Base-by-base conservation (phyloP, 148 eudicot species). In the Chenopodium formosanum region DNA sequence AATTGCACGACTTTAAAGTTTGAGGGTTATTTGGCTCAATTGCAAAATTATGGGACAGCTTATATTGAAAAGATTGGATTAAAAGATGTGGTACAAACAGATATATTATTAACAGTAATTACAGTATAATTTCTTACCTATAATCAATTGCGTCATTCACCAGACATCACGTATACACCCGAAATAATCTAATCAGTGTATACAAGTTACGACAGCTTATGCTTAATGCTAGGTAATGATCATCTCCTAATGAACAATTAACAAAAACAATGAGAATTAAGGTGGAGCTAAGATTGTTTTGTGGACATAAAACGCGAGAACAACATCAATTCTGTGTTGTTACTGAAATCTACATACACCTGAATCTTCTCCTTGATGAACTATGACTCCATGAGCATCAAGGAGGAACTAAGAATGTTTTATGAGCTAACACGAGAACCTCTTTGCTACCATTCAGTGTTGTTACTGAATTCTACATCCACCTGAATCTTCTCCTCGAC, bases 331-430 rank as follows among this genome's bases (percentile, higher is more conserved):
- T 25, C 13, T 23, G 2, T 7, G n/a, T 44, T 20, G 68, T 86
- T 87, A 96, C 77, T 96, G 99, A 82, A 96, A 94, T 63, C 81
- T 90, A 75, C 99, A 96, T 81, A 98, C 99, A 52, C 97, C 98
- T 60, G 94, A 84, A 76, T 93, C 94, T 84, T 86, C 88, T 23
- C 86, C 99, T 62, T 89, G 92, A 10, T 91, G 97, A 56, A 94
- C 97, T 5, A 40, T 40, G 37, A 34, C 37, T 34, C 37, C 5
- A 4, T 34, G 37, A 34, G 37, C 37, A 34, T 34, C 37, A 2
- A 34, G 37, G 37, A 34, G 37, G 37, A 34, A 34, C 37, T 40
- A 40, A 40, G 44, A 40, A 40, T 40, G 44, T 40, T 40, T 40
- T 40, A 40, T 40, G 44, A 40, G 44, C 44, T 40, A 40, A 40